Base-by-base conservation (phyloP, 75 land plant genomes). In the Larix kaempferi region DNA sequence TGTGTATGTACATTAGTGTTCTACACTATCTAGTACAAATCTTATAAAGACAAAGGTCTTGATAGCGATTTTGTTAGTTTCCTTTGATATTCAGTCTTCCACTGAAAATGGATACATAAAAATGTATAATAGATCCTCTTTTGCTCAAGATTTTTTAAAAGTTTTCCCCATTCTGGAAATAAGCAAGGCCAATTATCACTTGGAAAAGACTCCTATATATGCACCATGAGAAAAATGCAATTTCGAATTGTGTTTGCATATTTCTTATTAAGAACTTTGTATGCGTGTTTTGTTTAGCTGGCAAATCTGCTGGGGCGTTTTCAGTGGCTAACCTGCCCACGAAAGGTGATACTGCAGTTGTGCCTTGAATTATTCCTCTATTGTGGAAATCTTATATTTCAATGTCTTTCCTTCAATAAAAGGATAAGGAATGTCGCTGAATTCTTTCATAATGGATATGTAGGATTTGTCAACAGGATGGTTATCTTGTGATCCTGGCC, bases 381-480 rank as follows among this genome's bases (percentile, higher is more conserved):
- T 33, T 17, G 35, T 64, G 14, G 35, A 64, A 27, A 6, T 37
- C 71, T 74, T 74, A 16, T 23, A 5, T 25, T 60, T 73, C 29
- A 17, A 8, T 37, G 65, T 56, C 55, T 56, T 33, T 49, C 22
- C 27, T 49, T 13, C 22, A 7, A 10, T 77, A 58, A 57, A 33
- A 33, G 13, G 17, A 59, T 65, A 35, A 57, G 16, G 7, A 29
- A 19, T 74, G 33, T 14, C 35, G 15, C 33, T 55, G 57, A 59
- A 74, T 74, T 76, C 19, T 16, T 49, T 19, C 7, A 37, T 81
- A 59, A 55, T 23, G 35, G 37, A 59, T 22, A 55, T 86, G 79
- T 86, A 96, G 99, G 99, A 97, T 84, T 83, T 97, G 74, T 91
- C 99, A 23, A 92, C 92, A 75, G 93, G 98, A 52, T 95, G 98